Evolutionary conservation across 441 rosid genomes (phyloP).

Genomic region (Brassica hybrid): DNA sequence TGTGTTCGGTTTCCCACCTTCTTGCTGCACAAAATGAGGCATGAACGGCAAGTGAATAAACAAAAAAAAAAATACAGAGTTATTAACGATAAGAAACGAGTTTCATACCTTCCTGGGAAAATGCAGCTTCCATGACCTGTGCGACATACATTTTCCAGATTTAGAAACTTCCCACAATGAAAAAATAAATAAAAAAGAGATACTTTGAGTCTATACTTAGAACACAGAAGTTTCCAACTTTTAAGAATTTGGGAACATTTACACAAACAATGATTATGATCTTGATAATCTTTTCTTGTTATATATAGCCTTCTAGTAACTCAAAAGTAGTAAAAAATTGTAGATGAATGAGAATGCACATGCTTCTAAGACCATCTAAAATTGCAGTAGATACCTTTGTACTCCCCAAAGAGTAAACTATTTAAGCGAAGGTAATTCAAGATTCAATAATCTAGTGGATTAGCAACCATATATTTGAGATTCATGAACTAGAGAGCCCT

Average conservation of each 20-base stretch:
- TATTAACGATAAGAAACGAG: not conserved
- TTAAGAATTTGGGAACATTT: not conserved
- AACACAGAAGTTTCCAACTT: not conserved
- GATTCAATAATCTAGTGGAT: not conserved
- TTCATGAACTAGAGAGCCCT: not conserved
- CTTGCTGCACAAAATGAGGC: conserved; percentile 58
- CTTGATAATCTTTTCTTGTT: not conserved
- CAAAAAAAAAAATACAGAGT: not conserved
- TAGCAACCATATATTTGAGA: not conserved
- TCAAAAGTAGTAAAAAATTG: conserved; percentile 20
- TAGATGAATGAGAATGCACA: not conserved
- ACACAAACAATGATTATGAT: not conserved
- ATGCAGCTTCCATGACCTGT: conserved; percentile 96
- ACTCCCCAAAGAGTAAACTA: not conserved
- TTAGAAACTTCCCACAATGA: conserved; percentile 19
- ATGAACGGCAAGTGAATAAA: not conserved
- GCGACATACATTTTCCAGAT: conserved; percentile 43
- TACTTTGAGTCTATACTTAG: not conserved
- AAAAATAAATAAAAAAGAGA: not conserved
- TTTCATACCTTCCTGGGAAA: conserved; percentile 91
- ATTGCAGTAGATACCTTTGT: not conserved
- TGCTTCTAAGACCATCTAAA: not conserved
- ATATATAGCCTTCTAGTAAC: conserved; percentile 19
- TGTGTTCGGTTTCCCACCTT: conserved; percentile 70
- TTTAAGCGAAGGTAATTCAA: not conserved